Conservation (phyloP, 768 basidiomycete species). For the Leccinum longicurvipes region DNA sequence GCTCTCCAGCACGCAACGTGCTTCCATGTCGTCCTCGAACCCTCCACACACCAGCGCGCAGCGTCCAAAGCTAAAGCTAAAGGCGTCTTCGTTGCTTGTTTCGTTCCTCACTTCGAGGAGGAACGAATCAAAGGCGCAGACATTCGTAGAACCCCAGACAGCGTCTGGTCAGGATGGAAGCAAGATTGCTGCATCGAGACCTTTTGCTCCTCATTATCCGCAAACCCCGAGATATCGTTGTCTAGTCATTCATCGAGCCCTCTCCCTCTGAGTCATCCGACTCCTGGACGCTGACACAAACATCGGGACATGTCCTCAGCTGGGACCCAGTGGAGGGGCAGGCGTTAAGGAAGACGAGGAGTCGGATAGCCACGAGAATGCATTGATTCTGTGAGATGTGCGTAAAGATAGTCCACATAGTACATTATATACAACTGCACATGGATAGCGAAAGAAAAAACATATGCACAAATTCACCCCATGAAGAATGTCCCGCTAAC, state of each 20-base stretch:
- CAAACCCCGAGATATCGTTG: slow-evolving; percentile 64
- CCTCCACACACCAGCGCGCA: slow-evolving; percentile 33
- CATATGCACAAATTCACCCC: not conserved
- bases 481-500: not conserved
- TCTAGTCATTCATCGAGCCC: slow-evolving; percentile 68
- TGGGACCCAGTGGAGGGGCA: slow-evolving; percentile 41
- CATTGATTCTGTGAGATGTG: slow-evolving; percentile 75
- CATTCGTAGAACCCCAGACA: slow-evolving; percentile 42
- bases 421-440: no score
- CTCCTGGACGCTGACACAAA: slow-evolving; percentile 60
- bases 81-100: slow-evolving; percentile 61
- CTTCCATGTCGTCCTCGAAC: slow-evolving; percentile 25
- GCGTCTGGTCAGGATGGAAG: slow-evolving; percentile 37
- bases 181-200: slow-evolving; percentile 58
- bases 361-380: slow-evolving; percentile 39
- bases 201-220: slow-evolving; percentile 83
- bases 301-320: slow-evolving; percentile 60
- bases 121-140: slow-evolving; percentile 41
- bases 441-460: no score
- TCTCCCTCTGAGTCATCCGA: slow-evolving; percentile 46
- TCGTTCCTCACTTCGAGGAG: slow-evolving; percentile 81
- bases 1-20: slow-evolving; percentile 12
- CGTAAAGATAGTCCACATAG: slow-evolving; percentile 37
- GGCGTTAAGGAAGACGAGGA: slow-evolving; percentile 15
- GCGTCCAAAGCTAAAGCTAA: slow-evolving; percentile 48